Conservation (phyloP, 2,329 filamentous ascomycete genomes). For the Diaporthe batatas region DNA sequence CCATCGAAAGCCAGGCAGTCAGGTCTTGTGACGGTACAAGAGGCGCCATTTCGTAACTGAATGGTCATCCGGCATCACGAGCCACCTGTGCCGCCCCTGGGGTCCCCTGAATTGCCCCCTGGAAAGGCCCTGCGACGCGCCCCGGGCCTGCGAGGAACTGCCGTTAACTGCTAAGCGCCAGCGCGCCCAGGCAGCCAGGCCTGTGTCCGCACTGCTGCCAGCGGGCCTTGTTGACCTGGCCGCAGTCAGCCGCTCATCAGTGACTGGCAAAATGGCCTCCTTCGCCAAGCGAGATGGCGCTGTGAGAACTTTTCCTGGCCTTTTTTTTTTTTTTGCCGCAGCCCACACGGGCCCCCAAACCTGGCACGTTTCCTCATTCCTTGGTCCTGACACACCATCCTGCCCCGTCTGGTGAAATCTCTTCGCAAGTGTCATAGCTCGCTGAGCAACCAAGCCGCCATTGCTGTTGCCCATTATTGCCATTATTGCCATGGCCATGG, state of each 20-base stretch:
- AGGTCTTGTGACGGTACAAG: slow-evolving; percentile 44
- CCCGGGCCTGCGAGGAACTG: slow-evolving; percentile 27
- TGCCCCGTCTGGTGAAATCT: slow-evolving; percentile 14
- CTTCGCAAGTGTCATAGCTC: slow-evolving; percentile 31
- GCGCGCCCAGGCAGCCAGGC: slow-evolving; percentile 14
- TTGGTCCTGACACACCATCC: slow-evolving; percentile 35
- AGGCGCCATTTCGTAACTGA: slow-evolving; percentile 47
- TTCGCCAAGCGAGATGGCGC: slow-evolving; percentile 32
- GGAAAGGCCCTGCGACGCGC: background rate
- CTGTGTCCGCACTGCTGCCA: slow-evolving; percentile 19
- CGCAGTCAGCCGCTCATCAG: background rate
- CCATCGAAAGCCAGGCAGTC: slow-evolving; percentile 45
- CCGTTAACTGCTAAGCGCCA: slow-evolving; percentile 44
- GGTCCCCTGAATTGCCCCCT: slow-evolving; percentile 16
- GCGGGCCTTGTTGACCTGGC: slow-evolving; percentile 3
- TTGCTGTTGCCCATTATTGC: background rate
- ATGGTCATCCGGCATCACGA: slow-evolving; percentile 44
- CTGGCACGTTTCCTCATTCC: slow-evolving; percentile 29
- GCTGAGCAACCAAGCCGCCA: slow-evolving; percentile 25
- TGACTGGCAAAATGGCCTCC: background rate
- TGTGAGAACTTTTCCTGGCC: slow-evolving; percentile 6
- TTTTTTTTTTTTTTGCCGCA: background rate
- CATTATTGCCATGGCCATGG: slow-evolving; percentile 14
- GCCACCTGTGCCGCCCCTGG: slow-evolving; percentile 32
- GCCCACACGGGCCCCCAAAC: slow-evolving; percentile 17